phyloP scores from a whole-genome alignment of 225 moss, liverwort and hornwort species.

The Sphagnum tenellum region DNA sequence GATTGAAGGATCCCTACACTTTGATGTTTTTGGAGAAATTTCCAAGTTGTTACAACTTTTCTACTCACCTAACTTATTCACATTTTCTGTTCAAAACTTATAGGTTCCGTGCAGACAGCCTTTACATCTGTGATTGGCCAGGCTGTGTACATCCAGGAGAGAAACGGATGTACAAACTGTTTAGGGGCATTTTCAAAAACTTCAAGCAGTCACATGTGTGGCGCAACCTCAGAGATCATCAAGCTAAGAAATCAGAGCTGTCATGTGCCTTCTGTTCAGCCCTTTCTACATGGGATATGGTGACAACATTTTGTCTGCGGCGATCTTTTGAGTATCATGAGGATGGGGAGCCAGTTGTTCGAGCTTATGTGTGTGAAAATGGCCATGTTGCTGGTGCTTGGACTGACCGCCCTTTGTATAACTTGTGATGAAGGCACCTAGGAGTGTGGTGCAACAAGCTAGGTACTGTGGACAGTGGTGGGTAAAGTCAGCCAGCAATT shows the following conservation, averaged over 20 bases:
- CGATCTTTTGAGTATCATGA: conserved; percentile 78
- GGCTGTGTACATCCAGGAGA: conserved; percentile 75
- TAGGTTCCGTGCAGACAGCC: conserved; percentile 72
- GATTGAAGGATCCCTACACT: too few relatives aligned
- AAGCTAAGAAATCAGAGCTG: conserved; percentile 38
- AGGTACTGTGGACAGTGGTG: too few relatives aligned
- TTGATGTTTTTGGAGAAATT: too few relatives aligned
- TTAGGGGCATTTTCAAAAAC: conserved; percentile 71
- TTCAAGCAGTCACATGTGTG: conserved; percentile 69
- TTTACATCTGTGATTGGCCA: conserved; percentile 84
- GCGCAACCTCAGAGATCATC: conserved; percentile 72
- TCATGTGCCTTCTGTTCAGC: conserved; percentile 58
- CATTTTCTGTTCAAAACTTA: neutral
- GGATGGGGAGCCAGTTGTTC: conserved; percentile 79
- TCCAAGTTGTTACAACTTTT: too few relatives aligned
- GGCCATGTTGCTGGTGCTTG: conserved; percentile 82
- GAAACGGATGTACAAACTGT: conserved; percentile 64
- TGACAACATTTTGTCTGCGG: conserved; percentile 74
- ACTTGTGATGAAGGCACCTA: conserved; percentile 9
- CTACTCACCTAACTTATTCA: too few relatives aligned
- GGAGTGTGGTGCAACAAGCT: too few relatives aligned
- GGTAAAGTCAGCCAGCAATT: too few relatives aligned
- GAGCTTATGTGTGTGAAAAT: conserved; percentile 75
- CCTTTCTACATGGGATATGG: conserved; percentile 64
- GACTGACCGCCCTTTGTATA: conserved; percentile 70